Percentiles rank a stretch among this genome's conserved stretches.
These are phyloP conservation scores for Clitopilus hobsonii DNA, from an alignment of 768 basidiomycete genomes.

Conservation along the genomic window DNA sequence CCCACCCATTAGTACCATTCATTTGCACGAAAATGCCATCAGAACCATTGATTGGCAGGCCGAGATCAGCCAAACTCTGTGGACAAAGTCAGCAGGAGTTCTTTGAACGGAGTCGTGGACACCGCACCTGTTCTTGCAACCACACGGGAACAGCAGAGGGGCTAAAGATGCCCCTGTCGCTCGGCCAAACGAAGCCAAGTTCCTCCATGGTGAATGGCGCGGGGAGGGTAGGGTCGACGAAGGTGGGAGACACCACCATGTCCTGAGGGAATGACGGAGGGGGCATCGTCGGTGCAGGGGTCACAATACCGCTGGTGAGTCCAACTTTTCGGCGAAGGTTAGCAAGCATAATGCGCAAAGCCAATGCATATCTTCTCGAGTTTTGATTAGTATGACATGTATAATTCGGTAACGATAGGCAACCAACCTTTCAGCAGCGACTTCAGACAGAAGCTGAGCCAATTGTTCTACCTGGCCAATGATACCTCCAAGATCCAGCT, in stretches of 20 bases:
- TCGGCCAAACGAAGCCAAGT: constrained; percentile 73
- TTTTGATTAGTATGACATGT: background rate
- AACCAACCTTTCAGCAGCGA: constrained; percentile 84
- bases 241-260: constrained; percentile 56
- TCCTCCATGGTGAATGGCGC: constrained; percentile 82
- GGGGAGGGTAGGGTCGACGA: constrained; percentile 48
- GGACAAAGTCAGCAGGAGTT: constrained; percentile 4
- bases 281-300: constrained; percentile 46
- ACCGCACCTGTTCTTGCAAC: constrained; percentile 83
- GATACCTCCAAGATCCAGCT: constrained; percentile 74
- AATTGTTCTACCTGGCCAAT: constrained; percentile 86
- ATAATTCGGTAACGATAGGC: too few relatives aligned
- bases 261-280: constrained; percentile 51
- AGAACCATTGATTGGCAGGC: constrained; percentile 86
- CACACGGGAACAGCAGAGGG: constrained; percentile 83
- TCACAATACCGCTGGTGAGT: constrained; percentile 42
- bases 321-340: constrained; percentile 88
- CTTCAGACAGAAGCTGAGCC: constrained; percentile 85
- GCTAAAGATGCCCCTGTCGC: constrained; percentile 61
- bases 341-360: constrained; percentile 89
- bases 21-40: constrained; percentile 87
- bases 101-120: background rate
- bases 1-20: constrained; percentile 69
- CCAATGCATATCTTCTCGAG: constrained; percentile 66
- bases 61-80: constrained; percentile 84